Base-by-base conservation (phyloP, 1,284 basidiomycete genomes). In the Rhodotorula sp. region DNA sequence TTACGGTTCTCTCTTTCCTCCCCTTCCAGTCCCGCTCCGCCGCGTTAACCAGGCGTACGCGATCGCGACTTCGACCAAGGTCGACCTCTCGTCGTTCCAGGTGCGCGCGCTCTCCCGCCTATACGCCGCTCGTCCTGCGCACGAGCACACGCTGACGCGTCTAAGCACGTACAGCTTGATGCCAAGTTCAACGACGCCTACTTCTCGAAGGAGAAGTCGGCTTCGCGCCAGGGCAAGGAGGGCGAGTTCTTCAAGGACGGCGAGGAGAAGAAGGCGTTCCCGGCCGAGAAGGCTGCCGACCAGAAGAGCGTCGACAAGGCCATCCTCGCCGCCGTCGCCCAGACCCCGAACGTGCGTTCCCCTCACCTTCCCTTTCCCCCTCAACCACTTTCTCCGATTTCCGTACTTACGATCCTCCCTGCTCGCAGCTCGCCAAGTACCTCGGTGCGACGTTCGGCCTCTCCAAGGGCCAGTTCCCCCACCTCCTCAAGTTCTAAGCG, bases 21-120 rank as follows among this genome's bases (percentile, higher is more conserved):
- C 44, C 2, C 44, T 44, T 15, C 3, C 10, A 44, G 97, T 99
- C 58, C 97, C 97, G 79, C 87, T 99, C 82, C 89, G 96, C 83
- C 89, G 97, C 83, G 95, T 99, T 76, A 97, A 96, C 87, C 96
- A 98, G 87, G 94, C 97, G 70, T 99, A 99, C 84, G 95, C 97
- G 76, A 98, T 99, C 81, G 94, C 96, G 76, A 99, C 97, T 75
- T 94, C 94, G 75, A 98, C 97, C 81, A 95, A 92, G 85, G 84
- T 99, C 80, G 92, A 97, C 79, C 84, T 99, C 76, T 86, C 86
- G 60, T 87, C 85, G 78, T 86, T 93, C 82, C 87, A 88, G 84
- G 92, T 92, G 78, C 75, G 87, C 82, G 32, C 13, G 15, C 34
- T 7, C 34, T 25, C 50, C 13, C 1, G 21, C 32, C 37, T 25